phyloP scores from a whole-genome alignment of 2,329 filamentous ascomycete species.

The Zymoseptoria passerinii region DNA sequence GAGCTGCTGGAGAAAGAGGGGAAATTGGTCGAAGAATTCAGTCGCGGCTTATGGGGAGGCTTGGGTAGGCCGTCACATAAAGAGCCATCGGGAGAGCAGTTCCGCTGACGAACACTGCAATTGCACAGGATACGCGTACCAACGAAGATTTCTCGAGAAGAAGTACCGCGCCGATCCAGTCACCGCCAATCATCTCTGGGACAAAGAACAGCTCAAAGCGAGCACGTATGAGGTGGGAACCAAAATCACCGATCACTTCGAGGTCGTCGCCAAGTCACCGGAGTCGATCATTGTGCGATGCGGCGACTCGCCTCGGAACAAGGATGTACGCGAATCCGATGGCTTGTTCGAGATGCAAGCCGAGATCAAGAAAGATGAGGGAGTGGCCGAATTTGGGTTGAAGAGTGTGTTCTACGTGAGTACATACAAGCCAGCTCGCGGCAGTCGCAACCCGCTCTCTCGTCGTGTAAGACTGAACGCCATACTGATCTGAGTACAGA shows the following conservation, averaged over 20 bases:
- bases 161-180: slow-evolving; percentile 48
- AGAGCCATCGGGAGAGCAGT: not conserved
- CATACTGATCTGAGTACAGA: not conserved
- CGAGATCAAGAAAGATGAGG: slow-evolving; percentile 49
- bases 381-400: slow-evolving; percentile 55
- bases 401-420: slow-evolving; percentile 54
- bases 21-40: slow-evolving; percentile 56
- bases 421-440: not conserved
- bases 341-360: slow-evolving; percentile 60
- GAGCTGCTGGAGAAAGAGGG: slow-evolving; percentile 55
- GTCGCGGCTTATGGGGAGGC: slow-evolving; percentile 59
- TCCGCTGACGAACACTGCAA: not conserved
- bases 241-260: slow-evolving; percentile 61
- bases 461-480: not conserved
- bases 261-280: slow-evolving; percentile 57
- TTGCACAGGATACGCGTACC: slow-evolving; percentile 47
- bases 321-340: slow-evolving; percentile 50
- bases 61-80: slow-evolving; percentile 43
- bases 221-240: slow-evolving; percentile 56
- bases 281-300: slow-evolving; percentile 55
- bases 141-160: slow-evolving; percentile 50
- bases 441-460: not conserved
- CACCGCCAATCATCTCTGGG: slow-evolving; percentile 56
- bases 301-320: slow-evolving; percentile 55
- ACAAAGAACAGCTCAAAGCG: slow-evolving; percentile 44